phyloP scores from a whole-genome alignment of 2,329 filamentous ascomycete species.

The Eutypella sp. region DNA sequence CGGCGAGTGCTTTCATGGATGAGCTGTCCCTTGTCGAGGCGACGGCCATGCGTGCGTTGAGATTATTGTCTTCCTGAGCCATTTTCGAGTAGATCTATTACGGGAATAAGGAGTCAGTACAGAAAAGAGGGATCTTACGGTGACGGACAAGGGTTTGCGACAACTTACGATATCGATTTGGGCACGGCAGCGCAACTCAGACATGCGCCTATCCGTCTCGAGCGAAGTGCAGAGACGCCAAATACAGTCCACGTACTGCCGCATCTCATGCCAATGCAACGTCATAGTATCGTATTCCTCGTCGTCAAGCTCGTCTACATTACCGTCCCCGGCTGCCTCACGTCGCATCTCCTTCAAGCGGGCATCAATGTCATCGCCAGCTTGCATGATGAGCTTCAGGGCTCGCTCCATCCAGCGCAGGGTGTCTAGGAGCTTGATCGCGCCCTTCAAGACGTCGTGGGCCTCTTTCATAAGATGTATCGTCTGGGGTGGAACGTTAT shows the following conservation, averaged over 20 bases:
- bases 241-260: constrained; percentile 41
- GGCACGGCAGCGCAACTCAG: constrained; percentile 40
- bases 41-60: constrained; percentile 58
- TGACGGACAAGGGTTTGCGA: too few species aligned
- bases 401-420: constrained; percentile 44
- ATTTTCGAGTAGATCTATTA: constrained; percentile 42
- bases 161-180: constrained; percentile 40
- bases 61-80: constrained; percentile 44
- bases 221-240: constrained; percentile 39
- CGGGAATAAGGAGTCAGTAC: not conserved
- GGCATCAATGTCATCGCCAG: constrained; percentile 38
- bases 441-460: constrained; percentile 40
- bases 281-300: constrained; percentile 26
- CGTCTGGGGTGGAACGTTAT: constrained; percentile 37
- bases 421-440: constrained; percentile 41
- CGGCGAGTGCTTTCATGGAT: constrained; percentile 43
- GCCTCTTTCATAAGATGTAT: constrained; percentile 44
- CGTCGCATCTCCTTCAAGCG: constrained; percentile 19
- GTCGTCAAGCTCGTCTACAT: constrained; percentile 9
- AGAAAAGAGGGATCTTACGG: too few species aligned
- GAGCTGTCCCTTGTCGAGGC: constrained; percentile 64
- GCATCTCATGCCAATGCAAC: constrained; percentile 41
- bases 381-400: constrained; percentile 37
- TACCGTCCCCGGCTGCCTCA: constrained; percentile 8
- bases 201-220: constrained; percentile 41